Evolutionary conservation across 805 yeast species (phyloP), one percentile per base, ranked within the genome.

Genomic region (Tetrapisispora iriomotensis): DNA sequence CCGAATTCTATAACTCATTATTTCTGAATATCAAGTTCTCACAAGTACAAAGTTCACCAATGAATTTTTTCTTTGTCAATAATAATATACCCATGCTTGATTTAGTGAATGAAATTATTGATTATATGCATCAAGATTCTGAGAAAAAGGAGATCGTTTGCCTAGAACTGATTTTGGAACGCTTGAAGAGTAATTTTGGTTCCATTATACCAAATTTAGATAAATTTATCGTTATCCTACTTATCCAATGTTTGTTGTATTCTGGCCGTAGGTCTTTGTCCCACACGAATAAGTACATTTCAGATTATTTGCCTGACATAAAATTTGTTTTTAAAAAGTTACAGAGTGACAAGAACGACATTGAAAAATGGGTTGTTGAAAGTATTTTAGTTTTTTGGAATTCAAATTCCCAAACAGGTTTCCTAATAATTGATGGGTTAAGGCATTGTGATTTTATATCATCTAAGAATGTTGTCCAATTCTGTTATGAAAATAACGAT

Each of bases 201-300:
- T 47, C 17, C 47, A 53, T 36, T 48, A 68, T 64, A 18, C 55
- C 52, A 3, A 55, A 64, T 29, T 45, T 63, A 25, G 64, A 64
- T 22, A 56, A 59, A 46, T 67, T 79, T 39, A 57, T 77, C 23
- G 66, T 82, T 17, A 74, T 79, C 18, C 61, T 82, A 8, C 61
- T 85, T 13, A 70, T 79, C 50, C 88, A 84, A 49, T 68, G 82
- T 0, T 68, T 84, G 38, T 81, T 90, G 34, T 77, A 77, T 47
- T 77, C 85, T 39, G 96, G 96, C 2, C 79, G 83, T 34, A 72
- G 96, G 51, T 87, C 96, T 0, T 71, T 87, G 24, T 83, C 88
- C 0, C 85, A 80, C 51, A 75, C 79, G 23, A 74, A 72, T 42
- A 74, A 71, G 21, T 74, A 72, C 62, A 61, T 77, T 29, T 57